Evolutionary conservation across 2,329 filamentous ascomycete genomes (phyloP).

Genomic region (Akanthomyces muscarius): DNA sequence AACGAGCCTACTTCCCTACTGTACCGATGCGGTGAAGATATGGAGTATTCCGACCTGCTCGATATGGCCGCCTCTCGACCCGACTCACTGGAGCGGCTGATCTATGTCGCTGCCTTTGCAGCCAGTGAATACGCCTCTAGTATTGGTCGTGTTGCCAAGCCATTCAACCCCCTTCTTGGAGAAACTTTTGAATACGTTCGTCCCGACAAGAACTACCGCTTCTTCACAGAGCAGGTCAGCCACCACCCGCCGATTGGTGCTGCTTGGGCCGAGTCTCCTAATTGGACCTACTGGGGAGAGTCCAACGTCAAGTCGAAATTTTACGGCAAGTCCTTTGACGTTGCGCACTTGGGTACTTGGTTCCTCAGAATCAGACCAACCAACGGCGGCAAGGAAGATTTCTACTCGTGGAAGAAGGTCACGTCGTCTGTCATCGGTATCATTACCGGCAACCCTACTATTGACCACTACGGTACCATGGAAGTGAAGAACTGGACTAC

Average conservation of each 20-base stretch:
- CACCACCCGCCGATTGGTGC: slow-evolving; percentile 95
- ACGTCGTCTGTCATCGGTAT: slow-evolving; percentile 97
- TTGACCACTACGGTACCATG: slow-evolving; percentile 98
- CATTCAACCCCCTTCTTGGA: slow-evolving; percentile 92
- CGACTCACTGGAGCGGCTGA: slow-evolving; percentile 85
- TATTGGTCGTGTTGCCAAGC: slow-evolving; percentile 93
- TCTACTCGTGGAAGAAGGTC: slow-evolving; percentile 99
- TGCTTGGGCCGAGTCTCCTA: slow-evolving; percentile 84
- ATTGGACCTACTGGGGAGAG: slow-evolving; percentile 97
- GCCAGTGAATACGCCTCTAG: slow-evolving; percentile 96
- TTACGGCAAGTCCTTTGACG: slow-evolving; percentile 95
- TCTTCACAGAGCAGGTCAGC: slow-evolving; percentile 97
- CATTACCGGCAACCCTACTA: slow-evolving; percentile 89
- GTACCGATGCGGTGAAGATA: slow-evolving; percentile 92
- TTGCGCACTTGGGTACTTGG: slow-evolving; percentile 95
- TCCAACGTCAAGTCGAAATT: slow-evolving; percentile 95
- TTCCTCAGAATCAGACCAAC: slow-evolving; percentile 80
- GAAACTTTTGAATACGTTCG: slow-evolving; percentile 96
- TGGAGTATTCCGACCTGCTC: slow-evolving; percentile 94
- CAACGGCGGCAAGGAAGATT: slow-evolving; percentile 70
- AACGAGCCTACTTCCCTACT: slow-evolving; percentile 96
- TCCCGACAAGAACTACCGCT: slow-evolving; percentile 95
- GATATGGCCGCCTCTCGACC: slow-evolving; percentile 80
- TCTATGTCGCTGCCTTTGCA: slow-evolving; percentile 94
- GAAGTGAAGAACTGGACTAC: slow-evolving; percentile 97